A percentile compares a stretch with the other conserved stretches of the same genome.
Evolutionary conservation across 257 asterid species (phyloP).

Genomic region (Gentiana macrophylla): DNA sequence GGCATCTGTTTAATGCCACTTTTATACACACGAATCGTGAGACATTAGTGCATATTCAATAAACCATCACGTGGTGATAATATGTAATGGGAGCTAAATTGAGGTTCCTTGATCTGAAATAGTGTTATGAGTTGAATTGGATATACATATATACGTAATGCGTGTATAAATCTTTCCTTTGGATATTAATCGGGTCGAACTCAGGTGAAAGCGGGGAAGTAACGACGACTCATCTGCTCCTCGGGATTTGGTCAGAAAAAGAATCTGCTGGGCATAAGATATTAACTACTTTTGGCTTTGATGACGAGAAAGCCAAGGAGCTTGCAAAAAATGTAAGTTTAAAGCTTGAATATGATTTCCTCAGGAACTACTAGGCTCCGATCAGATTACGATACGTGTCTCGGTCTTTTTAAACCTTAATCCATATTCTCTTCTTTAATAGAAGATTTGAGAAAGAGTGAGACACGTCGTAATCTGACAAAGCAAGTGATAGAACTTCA

Average conservation of each 20-base stretch:
- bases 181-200: background rate
- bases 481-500: no score
- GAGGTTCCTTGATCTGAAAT: background rate
- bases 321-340: slow-evolving; percentile 58
- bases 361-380: no score
- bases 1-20: background rate
- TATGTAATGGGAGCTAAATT: background rate
- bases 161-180: background rate
- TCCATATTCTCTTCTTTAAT: background rate
- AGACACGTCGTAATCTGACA: no score
- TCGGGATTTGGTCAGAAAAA: slow-evolving; percentile 77
- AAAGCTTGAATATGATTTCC: background rate
- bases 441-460: background rate
- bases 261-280: slow-evolving; percentile 71
- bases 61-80: no score
- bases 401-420: no score
- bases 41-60: no score
- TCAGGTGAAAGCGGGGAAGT: slow-evolving; percentile 85
- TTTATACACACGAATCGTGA: no score
- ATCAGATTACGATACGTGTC: no score
- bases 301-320: slow-evolving; percentile 70
- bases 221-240: slow-evolving; percentile 54
- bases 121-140: background rate
- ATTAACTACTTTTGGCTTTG: slow-evolving; percentile 59
- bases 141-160: background rate